These are phyloP conservation scores for Cadophora sp. DNA, from an alignment of 2,329 filamentous ascomycete genomes.

Conservation along the genomic window DNA sequence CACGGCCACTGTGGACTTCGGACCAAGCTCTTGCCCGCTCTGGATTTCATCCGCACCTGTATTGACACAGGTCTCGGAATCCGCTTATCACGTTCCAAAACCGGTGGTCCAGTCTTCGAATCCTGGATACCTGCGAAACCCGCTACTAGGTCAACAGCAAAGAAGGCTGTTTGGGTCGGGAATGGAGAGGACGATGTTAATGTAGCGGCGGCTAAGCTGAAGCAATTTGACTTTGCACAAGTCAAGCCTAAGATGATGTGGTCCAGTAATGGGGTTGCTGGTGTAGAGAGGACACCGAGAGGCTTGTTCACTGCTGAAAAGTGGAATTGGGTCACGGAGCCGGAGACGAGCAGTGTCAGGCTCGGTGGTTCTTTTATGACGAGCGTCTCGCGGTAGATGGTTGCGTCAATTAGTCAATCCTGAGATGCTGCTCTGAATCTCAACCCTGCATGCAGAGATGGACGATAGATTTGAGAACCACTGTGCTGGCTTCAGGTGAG, in stretches of 20 bases:
- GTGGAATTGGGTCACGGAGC: constrained; percentile 61
- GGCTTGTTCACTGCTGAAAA: constrained; percentile 60
- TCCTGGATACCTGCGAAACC: constrained; percentile 33
- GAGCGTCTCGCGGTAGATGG: neutral
- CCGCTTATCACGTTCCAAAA: constrained; percentile 34
- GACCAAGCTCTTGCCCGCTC: constrained; percentile 67
- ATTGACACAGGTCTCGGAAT: constrained; percentile 48
- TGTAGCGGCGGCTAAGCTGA: constrained; percentile 24
- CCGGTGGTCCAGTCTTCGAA: constrained; percentile 36
- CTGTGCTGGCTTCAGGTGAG: neutral
- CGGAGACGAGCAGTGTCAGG: constrained; percentile 19
- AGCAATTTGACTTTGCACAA: constrained; percentile 51
- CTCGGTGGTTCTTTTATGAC: constrained; percentile 20
- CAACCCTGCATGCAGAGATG: neutral
- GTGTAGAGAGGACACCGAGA: constrained; percentile 57
- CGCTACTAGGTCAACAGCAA: constrained; percentile 7
- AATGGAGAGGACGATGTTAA: constrained; percentile 32
- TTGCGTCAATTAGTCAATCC: neutral
- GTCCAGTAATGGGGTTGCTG: constrained; percentile 56
- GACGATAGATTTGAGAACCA: neutral
- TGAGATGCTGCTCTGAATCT: neutral
- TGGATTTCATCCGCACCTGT: constrained; percentile 69
- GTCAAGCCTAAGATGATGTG: constrained; percentile 58
- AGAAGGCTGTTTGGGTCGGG: constrained; percentile 35
- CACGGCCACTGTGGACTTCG: constrained; percentile 77